phyloP scores from a whole-genome alignment of 2,329 filamentous ascomycete genomes.

The Furcasterigmium furcatum region DNA sequence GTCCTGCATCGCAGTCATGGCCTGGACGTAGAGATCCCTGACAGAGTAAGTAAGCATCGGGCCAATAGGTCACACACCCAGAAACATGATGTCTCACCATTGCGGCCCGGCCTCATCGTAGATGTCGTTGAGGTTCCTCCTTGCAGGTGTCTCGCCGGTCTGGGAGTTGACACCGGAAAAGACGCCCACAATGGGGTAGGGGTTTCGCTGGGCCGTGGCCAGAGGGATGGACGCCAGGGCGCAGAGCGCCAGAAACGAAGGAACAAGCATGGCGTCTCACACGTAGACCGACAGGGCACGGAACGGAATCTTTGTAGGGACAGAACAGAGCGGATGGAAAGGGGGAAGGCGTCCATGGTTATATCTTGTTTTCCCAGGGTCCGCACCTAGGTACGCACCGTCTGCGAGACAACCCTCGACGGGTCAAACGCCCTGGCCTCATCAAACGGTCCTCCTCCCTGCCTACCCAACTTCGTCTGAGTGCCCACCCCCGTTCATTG shows the following conservation, averaged over 20 bases:
- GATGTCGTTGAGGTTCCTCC: slow-evolving; percentile 45
- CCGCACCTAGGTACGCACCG: too few relatives aligned
- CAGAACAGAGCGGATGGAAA: background rate
- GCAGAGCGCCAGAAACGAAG: slow-evolving; percentile 3
- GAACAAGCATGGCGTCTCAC: slow-evolving; percentile 3
- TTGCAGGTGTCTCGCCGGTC: slow-evolving; percentile 37
- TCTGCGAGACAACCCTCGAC: background rate
- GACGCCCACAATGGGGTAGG: slow-evolving; percentile 31
- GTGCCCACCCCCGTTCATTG: too few relatives aligned
- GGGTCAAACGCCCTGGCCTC: background rate
- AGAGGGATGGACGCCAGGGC: slow-evolving; percentile 3
- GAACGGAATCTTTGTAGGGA: background rate
- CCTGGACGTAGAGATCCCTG: slow-evolving; percentile 53
- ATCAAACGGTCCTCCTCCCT: background rate
- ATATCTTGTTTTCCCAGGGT: background rate
- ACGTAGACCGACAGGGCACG: background rate
- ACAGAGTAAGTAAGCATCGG: background rate
- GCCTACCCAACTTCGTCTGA: background rate
- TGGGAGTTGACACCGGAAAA: slow-evolving; percentile 26
- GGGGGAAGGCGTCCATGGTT: slow-evolving; percentile 1
- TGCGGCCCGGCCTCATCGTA: slow-evolving; percentile 34
- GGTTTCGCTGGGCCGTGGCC: background rate
- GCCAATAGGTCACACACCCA: background rate
- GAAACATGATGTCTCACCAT: slow-evolving; percentile 40
- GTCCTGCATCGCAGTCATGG: slow-evolving; percentile 51